Evolutionary conservation across 331 rosid genomes (phyloP).

Genomic region (Dryas integrifolia): DNA sequence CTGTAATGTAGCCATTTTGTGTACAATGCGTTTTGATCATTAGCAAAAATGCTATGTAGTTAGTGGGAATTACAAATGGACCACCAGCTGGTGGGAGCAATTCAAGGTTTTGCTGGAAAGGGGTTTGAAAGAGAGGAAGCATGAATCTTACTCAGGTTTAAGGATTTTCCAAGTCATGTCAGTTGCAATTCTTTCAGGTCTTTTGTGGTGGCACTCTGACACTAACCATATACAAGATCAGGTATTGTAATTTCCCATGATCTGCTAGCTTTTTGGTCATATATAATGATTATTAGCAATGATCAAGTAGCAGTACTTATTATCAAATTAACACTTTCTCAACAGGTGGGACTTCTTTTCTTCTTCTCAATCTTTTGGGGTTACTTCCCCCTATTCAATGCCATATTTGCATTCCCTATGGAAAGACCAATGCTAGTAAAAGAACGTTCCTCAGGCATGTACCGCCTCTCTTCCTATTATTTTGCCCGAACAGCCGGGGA

Average conservation of each 20-base stretch:
- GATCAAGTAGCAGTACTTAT: background rate
- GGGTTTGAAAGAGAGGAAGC: conserved; percentile 77
- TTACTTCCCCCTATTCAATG: conserved; percentile 83
- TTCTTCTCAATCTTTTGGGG: conserved; percentile 99
- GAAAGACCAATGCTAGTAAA: conserved; percentile 81
- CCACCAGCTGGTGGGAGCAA: conserved; percentile 83
- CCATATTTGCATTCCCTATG: conserved; percentile 79
- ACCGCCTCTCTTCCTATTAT: conserved; percentile 86
- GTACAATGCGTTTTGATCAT: conserved; percentile 3
- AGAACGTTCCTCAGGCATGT: conserved; percentile 93
- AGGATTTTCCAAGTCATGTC: conserved; percentile 90
- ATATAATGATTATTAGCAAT: background rate
- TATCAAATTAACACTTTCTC: background rate
- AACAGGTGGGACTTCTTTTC: conserved; percentile 87
- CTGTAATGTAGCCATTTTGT: background rate
- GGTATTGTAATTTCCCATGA: conserved; percentile 35
- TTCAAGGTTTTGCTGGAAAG: conserved; percentile 71
- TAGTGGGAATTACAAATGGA: conserved; percentile 55
- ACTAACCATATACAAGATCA: conserved; percentile 80
- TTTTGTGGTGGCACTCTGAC: conserved; percentile 87
- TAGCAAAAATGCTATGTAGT: conserved; percentile 27
- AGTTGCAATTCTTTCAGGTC: conserved; percentile 82
- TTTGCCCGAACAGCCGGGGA: conserved; percentile 77
- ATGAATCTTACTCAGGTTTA: conserved; percentile 85
- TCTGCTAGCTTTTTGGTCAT: background rate